These are phyloP conservation scores for Gonapodya sp. DNA, from an alignment of 192 early-diverging fungal genomes.

Conservation along the genomic window DNA sequence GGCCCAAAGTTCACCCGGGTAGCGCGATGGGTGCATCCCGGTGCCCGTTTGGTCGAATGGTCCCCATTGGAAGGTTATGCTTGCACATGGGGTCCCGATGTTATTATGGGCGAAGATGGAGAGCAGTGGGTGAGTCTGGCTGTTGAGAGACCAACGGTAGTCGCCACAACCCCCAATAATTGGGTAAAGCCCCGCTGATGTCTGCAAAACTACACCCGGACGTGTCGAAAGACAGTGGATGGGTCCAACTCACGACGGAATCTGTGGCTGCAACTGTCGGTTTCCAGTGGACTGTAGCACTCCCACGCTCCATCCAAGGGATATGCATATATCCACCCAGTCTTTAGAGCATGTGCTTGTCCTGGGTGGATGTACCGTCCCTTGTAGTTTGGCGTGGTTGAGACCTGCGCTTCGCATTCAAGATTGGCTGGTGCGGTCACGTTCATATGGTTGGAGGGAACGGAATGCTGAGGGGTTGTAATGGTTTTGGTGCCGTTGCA, in stretches of 20 bases:
- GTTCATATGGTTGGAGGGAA: not conserved
- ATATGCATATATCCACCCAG: too few relatives aligned
- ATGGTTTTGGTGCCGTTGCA: too few relatives aligned
- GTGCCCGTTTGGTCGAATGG: constrained; percentile 84
- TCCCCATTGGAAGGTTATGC: constrained; percentile 90
- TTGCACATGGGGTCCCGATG: constrained; percentile 82
- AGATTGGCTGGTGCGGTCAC: not conserved
- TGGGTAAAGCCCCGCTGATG: not conserved
- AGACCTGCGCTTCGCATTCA: not conserved
- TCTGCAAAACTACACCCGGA: not conserved
- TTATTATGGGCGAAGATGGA: constrained; percentile 60
- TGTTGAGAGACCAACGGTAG: not conserved
- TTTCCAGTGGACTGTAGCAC: too few relatives aligned
- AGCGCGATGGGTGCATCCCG: constrained; percentile 80
- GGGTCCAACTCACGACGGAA: not conserved
- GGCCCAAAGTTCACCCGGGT: constrained; percentile 85
- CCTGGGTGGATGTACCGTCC: not conserved
- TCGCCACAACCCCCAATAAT: too few relatives aligned
- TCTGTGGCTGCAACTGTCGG: not conserved
- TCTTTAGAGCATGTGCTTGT: constrained; percentile 1
- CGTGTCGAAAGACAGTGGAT: not conserved
- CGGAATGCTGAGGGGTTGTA: not conserved
- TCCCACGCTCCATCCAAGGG: too few relatives aligned
- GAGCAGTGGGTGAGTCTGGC: constrained; percentile 42
- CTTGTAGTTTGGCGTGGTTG: not conserved